phyloP scores from a whole-genome alignment of 176 grass and related monocot genomes.

The Carex cristatella region DNA sequence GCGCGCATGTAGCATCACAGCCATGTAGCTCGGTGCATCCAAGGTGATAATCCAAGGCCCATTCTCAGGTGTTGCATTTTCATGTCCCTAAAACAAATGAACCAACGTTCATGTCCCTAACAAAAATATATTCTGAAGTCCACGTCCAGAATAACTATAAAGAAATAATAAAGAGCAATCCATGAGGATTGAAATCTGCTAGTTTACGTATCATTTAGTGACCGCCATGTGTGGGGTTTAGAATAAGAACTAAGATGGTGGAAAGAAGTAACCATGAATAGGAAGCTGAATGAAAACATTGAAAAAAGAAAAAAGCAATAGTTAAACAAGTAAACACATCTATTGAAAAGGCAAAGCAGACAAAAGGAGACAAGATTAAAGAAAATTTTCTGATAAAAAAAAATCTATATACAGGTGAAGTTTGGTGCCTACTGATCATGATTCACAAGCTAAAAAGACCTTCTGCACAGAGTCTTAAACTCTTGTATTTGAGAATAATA shows the following conservation, averaged over 20 bases:
- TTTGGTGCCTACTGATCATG: neutral
- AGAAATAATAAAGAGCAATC: neutral
- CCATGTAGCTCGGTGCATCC: slow-evolving; percentile 74
- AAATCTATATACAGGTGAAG: neutral
- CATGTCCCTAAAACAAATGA: slow-evolving; percentile 52
- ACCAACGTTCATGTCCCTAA: neutral
- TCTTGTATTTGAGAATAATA: neutral
- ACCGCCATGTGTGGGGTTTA: neutral
- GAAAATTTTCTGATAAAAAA: neutral
- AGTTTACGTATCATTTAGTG: neutral
- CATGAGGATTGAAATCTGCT: neutral
- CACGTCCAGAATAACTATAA: neutral
- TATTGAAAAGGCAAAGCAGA: too few relatives aligned
- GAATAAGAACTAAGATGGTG: too few relatives aligned
- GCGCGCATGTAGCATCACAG: slow-evolving; percentile 92
- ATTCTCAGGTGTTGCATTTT: slow-evolving; percentile 82
- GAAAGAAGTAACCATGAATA: too few relatives aligned
- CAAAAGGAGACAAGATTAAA: too few relatives aligned
- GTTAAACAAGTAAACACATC: too few relatives aligned
- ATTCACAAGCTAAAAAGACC: neutral
- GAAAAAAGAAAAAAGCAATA: too few relatives aligned
- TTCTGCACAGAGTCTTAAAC: neutral
- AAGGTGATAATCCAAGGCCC: slow-evolving; percentile 94
- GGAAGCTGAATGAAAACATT: too few relatives aligned
- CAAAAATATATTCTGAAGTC: neutral